Evolutionary conservation across 306 rosid species (phyloP).

Genomic region (Gillenia trifoliata): DNA sequence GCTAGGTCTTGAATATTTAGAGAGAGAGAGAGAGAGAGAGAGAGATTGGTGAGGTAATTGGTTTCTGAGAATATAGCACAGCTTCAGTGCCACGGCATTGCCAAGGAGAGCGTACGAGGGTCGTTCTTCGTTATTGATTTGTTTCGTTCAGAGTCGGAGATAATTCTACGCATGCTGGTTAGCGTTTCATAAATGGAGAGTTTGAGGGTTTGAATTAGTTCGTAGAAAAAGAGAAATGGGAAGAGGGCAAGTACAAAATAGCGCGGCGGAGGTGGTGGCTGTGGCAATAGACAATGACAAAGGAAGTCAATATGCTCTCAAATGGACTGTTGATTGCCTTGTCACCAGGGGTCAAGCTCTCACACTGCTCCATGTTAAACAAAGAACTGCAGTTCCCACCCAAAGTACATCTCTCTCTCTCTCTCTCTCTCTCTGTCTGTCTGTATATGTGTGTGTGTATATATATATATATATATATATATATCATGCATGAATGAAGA

Average conservation of each 20-base stretch:
- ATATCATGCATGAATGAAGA: too few relatives aligned
- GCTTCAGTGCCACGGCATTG: not conserved
- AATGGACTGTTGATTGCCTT: conserved; percentile 49
- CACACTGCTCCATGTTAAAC: conserved; percentile 54
- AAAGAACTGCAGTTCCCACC: conserved; percentile 37
- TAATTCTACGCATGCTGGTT: not conserved
- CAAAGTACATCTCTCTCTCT: conserved; percentile 28
- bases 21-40: not conserved
- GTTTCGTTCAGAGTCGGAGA: not conserved
- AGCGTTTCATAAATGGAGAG: not conserved
- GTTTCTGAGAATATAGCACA: not conserved
- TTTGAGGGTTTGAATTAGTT: not conserved
- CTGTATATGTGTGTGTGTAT: too few relatives aligned
- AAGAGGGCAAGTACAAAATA: conserved; percentile 34
- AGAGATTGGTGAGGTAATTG: too few relatives aligned
- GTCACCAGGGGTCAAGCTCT: conserved; percentile 43
- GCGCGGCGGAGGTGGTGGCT: conserved; percentile 40
- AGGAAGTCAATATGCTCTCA: conserved; percentile 67
- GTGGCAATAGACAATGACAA: conserved; percentile 77
- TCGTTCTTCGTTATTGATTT: not conserved
- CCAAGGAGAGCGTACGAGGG: not conserved
- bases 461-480: not conserved
- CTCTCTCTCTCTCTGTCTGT: not conserved
- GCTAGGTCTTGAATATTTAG: not conserved
- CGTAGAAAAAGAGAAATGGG: conserved; percentile 22